Base-by-base conservation (phyloP, 2,329 filamentous ascomycete genomes). In the Huntiella savannae region DNA sequence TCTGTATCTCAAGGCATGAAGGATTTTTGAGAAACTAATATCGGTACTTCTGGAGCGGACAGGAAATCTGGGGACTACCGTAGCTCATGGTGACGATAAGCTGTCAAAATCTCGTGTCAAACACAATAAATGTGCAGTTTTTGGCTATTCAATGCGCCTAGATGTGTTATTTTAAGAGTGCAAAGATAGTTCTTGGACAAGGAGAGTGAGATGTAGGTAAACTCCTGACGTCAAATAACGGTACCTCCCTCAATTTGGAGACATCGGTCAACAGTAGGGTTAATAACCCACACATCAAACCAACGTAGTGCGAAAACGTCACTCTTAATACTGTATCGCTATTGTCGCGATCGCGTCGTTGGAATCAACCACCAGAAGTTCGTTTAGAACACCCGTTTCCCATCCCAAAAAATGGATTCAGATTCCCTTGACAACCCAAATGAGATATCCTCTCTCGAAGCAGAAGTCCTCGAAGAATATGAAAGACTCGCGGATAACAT, bases 401-500 rank as follows among this genome's bases (percentile, higher is more conserved):
- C 40, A 43, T 5, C 5, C 5, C 32, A 28, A 7, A n/a, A 39
- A 22, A 42, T 42, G 28, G 40, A 49, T 10, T 2, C 38, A 10
- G 40, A 47, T 16, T 34, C 48, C 11, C 39, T 51, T 22, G 41
- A 46, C 36, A 60, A 64, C 2, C 63, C 64, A 32, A 68, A 70
- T 16, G 75, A 79, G 55, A 67, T 94, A 51, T 72, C 79, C 1
- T 80, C 85, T 4, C 72, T 93, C 5, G 87, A 98, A 65, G 87
- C 94, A 61, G 85, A 96, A 59, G 81, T 98, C 1, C 69, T 98
- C 1, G 86, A 96, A 51, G 91, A 98, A 62, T 98, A 98, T 58
- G 77, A 88, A 54, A 72, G 80, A 11, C 65, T 98, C 32, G 75
- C 88, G 0, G 79, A 81, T 54, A 98, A 96, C 58, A 79, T 98